These are phyloP conservation scores for Nannochloropsis oceanica DNA, from an alignment of 108 stramenopile species.

Conservation along the genomic window DNA sequence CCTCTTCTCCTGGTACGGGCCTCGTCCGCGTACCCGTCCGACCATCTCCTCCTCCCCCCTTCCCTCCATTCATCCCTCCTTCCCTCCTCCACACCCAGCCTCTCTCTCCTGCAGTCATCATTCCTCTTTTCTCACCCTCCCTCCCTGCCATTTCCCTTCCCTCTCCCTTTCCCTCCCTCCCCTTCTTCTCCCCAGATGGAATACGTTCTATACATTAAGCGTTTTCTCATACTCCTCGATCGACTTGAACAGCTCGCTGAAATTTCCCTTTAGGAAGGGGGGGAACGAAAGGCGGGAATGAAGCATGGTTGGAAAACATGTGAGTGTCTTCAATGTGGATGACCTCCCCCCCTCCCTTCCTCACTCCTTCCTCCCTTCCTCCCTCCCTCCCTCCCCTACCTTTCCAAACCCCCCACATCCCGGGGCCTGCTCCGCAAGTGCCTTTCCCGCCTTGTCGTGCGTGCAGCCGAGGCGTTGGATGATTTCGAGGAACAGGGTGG, in stretches of 20 bases:
- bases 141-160: background rate
- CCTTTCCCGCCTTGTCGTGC: background rate
- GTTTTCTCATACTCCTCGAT: constrained; percentile 54
- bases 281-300: background rate
- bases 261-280: constrained; percentile 74
- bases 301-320: no score
- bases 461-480: constrained; percentile 73
- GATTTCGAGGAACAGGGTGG: constrained; percentile 68
- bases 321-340: no score
- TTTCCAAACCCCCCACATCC: background rate
- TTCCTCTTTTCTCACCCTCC: background rate
- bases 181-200: background rate
- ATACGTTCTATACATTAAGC: background rate
- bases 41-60: no score
- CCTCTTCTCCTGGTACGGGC: no score
- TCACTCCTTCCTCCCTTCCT: background rate
- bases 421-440: background rate
- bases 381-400: background rate
- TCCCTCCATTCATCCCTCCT: background rate
- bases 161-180: background rate
- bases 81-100: no score
- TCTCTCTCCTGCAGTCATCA: background rate
- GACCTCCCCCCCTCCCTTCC: background rate
- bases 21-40: no score
- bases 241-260: constrained; percentile 68